phyloP scores from a whole-genome alignment of 2,329 filamentous ascomycete species.

The Dothistroma septosporum region DNA sequence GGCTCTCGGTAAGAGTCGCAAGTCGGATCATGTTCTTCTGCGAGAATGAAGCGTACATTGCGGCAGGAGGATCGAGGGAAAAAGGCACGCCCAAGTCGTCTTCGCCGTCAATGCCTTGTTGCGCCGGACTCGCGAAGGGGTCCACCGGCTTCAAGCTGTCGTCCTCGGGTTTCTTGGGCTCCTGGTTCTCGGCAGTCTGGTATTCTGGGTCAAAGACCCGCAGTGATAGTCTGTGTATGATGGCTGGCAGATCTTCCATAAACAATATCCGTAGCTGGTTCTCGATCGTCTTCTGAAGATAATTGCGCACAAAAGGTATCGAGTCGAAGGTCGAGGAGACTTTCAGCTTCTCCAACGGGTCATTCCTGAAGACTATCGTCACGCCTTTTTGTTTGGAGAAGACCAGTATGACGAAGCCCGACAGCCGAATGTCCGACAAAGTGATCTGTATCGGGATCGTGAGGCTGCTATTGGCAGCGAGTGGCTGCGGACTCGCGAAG shows the following conservation, averaged over 20 bases:
- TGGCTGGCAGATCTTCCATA: conserved; percentile 96
- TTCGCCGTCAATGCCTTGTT: conserved; percentile 62
- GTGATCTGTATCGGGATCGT: conserved; percentile 98
- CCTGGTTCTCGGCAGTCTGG: conserved; percentile 56
- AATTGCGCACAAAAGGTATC: conserved; percentile 96
- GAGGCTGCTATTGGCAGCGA: conserved; percentile 84
- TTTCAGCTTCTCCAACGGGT: conserved; percentile 94
- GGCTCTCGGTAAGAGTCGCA: conserved; percentile 77
- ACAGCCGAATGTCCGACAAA: conserved; percentile 89
- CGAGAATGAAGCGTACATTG: conserved; percentile 86
- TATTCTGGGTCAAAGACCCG: conserved; percentile 88
- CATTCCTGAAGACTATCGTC: conserved; percentile 95
- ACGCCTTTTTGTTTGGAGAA: conserved; percentile 97
- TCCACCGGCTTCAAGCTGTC: conserved; percentile 28
- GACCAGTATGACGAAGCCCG: conserved; percentile 94
- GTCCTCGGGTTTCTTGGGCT: conserved; percentile 47
- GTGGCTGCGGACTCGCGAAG: conserved; percentile 87
- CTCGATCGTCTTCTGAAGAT: conserved; percentile 93
- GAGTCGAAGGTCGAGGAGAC: conserved; percentile 99
- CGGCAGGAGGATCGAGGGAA: conserved; percentile 71
- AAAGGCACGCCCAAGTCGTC: conserved; percentile 68
- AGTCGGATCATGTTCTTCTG: conserved; percentile 88
- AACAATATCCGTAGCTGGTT: conserved; percentile 86
- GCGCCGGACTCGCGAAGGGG: conserved; percentile 48
- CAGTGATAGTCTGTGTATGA: conserved; percentile 87